These are phyloP conservation scores for Rubia yunnanensis DNA, from an alignment of 257 asterid genomes.

Conservation along the genomic window DNA sequence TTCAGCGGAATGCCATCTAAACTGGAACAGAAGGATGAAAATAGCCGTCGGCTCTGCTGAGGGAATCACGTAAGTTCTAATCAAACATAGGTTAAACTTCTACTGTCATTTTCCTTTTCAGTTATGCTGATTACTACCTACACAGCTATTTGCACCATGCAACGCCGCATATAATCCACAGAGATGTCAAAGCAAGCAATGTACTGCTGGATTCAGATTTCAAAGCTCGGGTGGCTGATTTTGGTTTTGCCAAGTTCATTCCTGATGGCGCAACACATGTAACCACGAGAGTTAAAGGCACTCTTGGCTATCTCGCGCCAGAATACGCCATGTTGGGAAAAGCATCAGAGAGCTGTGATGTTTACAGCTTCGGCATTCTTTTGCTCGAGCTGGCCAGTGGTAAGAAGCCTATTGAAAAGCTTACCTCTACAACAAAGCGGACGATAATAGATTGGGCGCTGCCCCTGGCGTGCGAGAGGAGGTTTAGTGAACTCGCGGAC, in stretches of 20 bases:
- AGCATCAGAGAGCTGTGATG: constrained; percentile 87
- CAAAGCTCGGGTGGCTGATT: constrained; percentile 80
- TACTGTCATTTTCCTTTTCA: not conserved
- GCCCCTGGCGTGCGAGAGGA: constrained; percentile 55
- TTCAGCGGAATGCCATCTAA: constrained; percentile 74
- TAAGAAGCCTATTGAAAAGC: constrained; percentile 72
- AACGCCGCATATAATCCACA: constrained; percentile 79
- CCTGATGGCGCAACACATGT: constrained; percentile 93
- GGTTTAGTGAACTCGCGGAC: constrained; percentile 61
- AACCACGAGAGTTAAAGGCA: constrained; percentile 75
- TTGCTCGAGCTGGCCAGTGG: constrained; percentile 91
- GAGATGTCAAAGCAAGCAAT: constrained; percentile 88
- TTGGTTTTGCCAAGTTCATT: constrained; percentile 75
- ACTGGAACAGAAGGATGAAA: constrained; percentile 75
- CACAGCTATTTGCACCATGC: constrained; percentile 81
- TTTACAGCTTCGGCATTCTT: constrained; percentile 88
- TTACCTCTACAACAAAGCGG: constrained; percentile 35
- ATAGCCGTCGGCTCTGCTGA: constrained; percentile 85
- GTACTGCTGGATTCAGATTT: constrained; percentile 64
- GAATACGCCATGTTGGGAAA: constrained; percentile 85
- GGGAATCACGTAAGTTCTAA: constrained; percentile 66
- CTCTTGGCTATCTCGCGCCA: constrained; percentile 91
- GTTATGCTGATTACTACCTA: constrained; percentile 12
- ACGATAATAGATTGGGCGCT: constrained; percentile 78
- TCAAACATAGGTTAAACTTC: not conserved